Base-by-base conservation (phyloP, 805 yeast species). In the Yamadazyma endophytica region DNA sequence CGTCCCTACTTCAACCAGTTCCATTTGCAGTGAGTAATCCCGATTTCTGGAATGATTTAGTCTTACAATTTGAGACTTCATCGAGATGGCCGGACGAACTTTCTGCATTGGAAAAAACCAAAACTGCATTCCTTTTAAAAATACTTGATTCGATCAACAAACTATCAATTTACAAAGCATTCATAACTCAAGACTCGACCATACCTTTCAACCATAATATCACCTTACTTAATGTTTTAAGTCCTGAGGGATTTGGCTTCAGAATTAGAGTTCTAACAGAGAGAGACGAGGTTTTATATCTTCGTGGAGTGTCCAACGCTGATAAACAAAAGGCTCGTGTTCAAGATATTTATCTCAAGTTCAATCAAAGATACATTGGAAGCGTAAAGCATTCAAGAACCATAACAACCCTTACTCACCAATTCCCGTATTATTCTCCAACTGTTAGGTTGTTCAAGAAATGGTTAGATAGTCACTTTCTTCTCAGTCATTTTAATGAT, bases 61-160 rank as follows among this genome's bases (percentile, higher is more conserved):
- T 92, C 7, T 53, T 92, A 21, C 95, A 89, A 56, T 86, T 92
- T 55, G 98, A 92, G 60, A 67, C 84, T 3, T 85, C 96, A 2
- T 70, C 75, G n/a, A 78, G 79, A 54, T 92, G 99, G 99, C 99
- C 99, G 2, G 95, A 85, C 56, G 96, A 92, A 53, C 54, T 87
- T 5, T 61, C 69, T 23, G 88, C 96, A 2, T 61, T 88, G 33
- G 97, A 92, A 54, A 80, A 82, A 48, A 82, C 95, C 11, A 92
- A 92, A 51, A 76, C 94, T 19, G 97, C 97, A 6, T 86, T 92
- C 44, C 61, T 90, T 46, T 54, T 92, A 32, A 82, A 82, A 45
- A 74, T 89, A 14, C 43, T 56, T 37, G 74, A 70, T 22, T 41
- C 54, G 5, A 40, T 70, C 29, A 72, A 76, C 31, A 62, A 65